These are phyloP conservation scores for Apiospora saccharicola DNA, from an alignment of 2,329 filamentous ascomycete genomes.

Conservation along the genomic window DNA sequence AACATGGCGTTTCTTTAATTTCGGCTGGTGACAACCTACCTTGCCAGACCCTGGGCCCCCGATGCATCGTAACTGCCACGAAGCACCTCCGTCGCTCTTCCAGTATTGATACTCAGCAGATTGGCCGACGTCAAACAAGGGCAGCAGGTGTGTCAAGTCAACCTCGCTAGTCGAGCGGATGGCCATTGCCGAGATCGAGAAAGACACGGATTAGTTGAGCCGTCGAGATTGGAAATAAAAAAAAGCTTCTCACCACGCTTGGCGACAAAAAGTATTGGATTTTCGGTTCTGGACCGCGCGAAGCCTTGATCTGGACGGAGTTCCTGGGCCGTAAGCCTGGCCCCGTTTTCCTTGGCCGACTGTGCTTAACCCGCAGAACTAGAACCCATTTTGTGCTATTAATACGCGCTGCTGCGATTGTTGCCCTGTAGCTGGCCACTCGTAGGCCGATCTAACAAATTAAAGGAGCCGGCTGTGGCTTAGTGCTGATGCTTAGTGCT, in stretches of 20 bases:
- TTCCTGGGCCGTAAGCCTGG: neutral
- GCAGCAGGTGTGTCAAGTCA: neutral
- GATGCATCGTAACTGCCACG: conserved; percentile 4
- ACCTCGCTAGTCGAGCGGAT: neutral
- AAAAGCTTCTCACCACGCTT: neutral
- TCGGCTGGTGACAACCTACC: conserved; percentile 5
- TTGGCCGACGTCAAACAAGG: neutral
- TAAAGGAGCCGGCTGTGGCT: neutral
- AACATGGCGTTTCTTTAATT: neutral
- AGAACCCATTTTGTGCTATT: neutral
- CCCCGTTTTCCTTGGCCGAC: neutral
- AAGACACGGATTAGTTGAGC: neutral
- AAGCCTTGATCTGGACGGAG: neutral
- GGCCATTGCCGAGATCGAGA: neutral
- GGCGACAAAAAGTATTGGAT: no score
- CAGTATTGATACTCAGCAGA: neutral
- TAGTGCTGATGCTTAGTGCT: conserved; percentile 3
- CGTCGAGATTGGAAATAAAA: no score
- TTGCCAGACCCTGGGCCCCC: conserved; percentile 18
- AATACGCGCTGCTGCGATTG: neutral
- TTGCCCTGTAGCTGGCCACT: neutral
- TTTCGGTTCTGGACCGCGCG: neutral
- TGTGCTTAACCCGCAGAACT: neutral
- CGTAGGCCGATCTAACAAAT: neutral
- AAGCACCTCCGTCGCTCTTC: neutral